Base-by-base conservation (phyloP, 2,329 filamentous ascomycete species). In the Fusarium humuli region DNA sequence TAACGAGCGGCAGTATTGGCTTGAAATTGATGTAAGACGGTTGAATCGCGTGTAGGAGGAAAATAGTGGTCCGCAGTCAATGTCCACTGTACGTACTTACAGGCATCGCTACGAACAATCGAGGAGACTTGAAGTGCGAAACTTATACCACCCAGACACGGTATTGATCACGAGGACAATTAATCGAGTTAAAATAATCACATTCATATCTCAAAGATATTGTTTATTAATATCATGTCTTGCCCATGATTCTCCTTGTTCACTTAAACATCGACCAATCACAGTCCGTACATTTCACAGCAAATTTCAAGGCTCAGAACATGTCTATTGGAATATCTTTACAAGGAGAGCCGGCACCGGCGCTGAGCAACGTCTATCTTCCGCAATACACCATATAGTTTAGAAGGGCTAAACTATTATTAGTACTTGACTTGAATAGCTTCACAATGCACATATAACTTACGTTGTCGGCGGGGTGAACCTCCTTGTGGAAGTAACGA, bases 391-490 rank as follows among this genome's bases (percentile, higher is more conserved):
- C 70, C 74, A 72, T 41, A 54, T 60, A 53, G 69, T 76, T 82
- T 82, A 83, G 76, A 83, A 83, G 55, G 81, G 81, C 81, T 82
- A 29, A 13, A 14, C 30, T 9, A 18, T 5, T 18, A 60, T 81
- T 70, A 81, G 76, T 47, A 53, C 23, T 2, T 12, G 14, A 27
- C 11, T 18, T 22, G 14, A 34, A 18, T 27, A 10, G 14, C 27
- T 2, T 18, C 12, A 13, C 6, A 11, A 22, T 37, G 3, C 16
- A 14, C 12, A 13, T 27, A 30, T 81, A 13, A 84, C 87, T 82
- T 74, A 90, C 88, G 81, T 89, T 90, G 81, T 91, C 88, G 65
- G 88, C 86, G 64, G 88, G 82, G 73, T 87, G 84, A 72, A 87
- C 74, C 76, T 88, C 82, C 78, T 86, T 84, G 74, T 83, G 73